Evolutionary conservation across 345 rosid species (phyloP), one percentile per base, ranked within the genome.

Genomic region (Eucalyptus tenuipes): DNA sequence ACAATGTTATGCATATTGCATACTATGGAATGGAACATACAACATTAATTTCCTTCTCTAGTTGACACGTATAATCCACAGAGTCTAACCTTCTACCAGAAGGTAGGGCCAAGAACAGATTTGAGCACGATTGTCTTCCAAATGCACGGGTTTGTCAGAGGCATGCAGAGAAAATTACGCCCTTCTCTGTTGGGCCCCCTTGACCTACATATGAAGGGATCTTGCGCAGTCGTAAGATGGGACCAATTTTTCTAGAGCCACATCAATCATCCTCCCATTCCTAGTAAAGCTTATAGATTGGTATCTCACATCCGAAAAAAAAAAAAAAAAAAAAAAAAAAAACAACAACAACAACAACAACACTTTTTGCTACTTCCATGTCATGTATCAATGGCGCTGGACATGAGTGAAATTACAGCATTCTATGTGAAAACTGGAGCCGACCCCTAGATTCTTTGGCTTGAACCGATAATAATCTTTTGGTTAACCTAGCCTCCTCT

Each of bases 291-390:
- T 71, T 71, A 5, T 17, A 71, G 45, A 33, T 71, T 37, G 81
- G 44, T 20, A 37, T 37, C 25, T 42, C 13, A 17, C 44, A 17
- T 68, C 80, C 2, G 2, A 0, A 18, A 18, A 50, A 50, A 6
- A 50, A 1, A 5, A 5, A 13, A 0, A 49, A 49, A 2, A 15
- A 49, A 14, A 1, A 5, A 5, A 1, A 15, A 6, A 1, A 15
- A 2, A 2, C 44, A 6, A 5, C 44, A 49, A 1, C 7, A 49
- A 49, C 53, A 33, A 33, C 6, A 37, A 37, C 3, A 71, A 10
- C 45, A 42, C 25, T 18, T 18, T 71, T 10, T 40, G 45, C 27
- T 20, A 24, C 27, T 37, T 37, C 45, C 25, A 71, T 18, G 10
- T 71, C 81, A 20, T 2, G 3, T 18, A 17, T 37, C 81, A 71